These are phyloP conservation scores for Gomphus bonarii DNA, from an alignment of 1,284 basidiomycete species.

Conservation along the genomic window DNA sequence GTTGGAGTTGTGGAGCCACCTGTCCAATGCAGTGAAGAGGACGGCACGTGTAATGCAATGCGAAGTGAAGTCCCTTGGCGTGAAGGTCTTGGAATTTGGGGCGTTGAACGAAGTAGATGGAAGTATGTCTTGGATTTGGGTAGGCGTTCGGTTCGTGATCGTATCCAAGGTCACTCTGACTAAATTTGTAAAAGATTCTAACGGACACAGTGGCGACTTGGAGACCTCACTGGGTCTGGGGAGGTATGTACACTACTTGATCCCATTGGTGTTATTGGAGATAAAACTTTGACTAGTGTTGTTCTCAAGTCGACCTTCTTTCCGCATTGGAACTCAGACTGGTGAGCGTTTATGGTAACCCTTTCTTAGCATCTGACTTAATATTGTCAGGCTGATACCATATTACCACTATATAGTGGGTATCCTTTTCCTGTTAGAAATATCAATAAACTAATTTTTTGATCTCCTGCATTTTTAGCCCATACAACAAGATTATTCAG, in stretches of 20 bases:
- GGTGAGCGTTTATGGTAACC: not conserved
- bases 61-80: not conserved
- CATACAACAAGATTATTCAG: constrained; percentile 40
- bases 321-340: constrained; percentile 40
- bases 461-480: constrained; percentile 55
- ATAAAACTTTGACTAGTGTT: not conserved
- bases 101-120: not conserved
- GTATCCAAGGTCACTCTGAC: not conserved
- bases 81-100: not conserved
- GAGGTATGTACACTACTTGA: not conserved
- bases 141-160: not conserved
- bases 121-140: not conserved
- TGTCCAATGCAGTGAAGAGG: not conserved
- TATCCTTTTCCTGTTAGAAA: not conserved
- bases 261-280: not conserved
- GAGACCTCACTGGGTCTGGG: not conserved
- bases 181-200: not conserved
- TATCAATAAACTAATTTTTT: constrained; percentile 16
- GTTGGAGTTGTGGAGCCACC: not conserved
- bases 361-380: not conserved
- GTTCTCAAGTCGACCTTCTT: constrained; percentile 44
- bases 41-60: not conserved
- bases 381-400: not conserved
- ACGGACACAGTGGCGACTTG: not conserved
- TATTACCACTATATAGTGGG: constrained; percentile 5